Base-by-base conservation (phyloP, 257 asterid species). In the Ocimum tenuiflorum region DNA sequence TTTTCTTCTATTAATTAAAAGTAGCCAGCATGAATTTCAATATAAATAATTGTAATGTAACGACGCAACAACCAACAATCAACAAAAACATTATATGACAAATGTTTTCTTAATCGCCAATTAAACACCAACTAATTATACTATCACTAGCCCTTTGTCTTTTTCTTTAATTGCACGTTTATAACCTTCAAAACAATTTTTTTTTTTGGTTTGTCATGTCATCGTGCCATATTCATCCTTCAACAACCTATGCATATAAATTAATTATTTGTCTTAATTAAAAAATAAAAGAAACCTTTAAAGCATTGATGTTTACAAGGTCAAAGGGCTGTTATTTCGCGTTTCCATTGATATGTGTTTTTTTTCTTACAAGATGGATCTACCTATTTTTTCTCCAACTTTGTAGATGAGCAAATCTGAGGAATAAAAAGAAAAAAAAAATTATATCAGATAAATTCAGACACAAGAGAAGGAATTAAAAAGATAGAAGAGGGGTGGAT, bases 321-420 rank as follows among this genome's bases (percentile, higher is more conserved):
- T n/a, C n/a, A n/a, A 53, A 42, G 3, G 52, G 52, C 78, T 59
- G 39, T 50, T 50, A 66, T 66, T 51, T 50, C 73, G 78, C 65
- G 42, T 41, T 55, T 73, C 76, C 65, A 36, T 59, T 58, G 51
- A 47, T 52, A 43, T 3, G 12, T 31, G 53, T 24, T 59, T 36
- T 19, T 62, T 35, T 66, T 4, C 4, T 24, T 4, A 41, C 50
- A 63, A n/a, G 45, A 52, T 7, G 43, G 59, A 64, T 31, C 60
- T 53, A 14, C 43, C 36, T 54, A 0, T 53, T 64, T 55, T 35
- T 35, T 65, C 41, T 29, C 61, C 68, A 59, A 67, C 57, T 59
- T 33, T 67, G 47, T 58, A 15, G 48, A 39, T 43, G 31, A 27
- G 13, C 24, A 7, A 38, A 51, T 13, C 14, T 33, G 42, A 45